phyloP scores from a whole-genome alignment of 176 grass and related monocot species.

The Musa acuminata region DNA sequence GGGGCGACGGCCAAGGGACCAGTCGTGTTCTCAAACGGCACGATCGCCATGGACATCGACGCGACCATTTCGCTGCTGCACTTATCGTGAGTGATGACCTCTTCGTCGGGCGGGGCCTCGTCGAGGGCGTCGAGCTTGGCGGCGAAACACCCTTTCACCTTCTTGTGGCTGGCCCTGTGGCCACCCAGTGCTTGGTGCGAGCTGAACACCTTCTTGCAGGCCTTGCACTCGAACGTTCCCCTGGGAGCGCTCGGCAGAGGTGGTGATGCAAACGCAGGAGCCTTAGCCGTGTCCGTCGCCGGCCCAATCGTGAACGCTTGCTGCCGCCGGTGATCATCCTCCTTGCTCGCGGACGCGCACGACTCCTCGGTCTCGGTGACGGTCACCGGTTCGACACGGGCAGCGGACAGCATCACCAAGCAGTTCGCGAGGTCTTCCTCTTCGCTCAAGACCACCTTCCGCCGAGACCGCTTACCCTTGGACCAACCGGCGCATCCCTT shows the following conservation, averaged over 20 bases:
- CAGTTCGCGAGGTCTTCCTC: conserved; percentile 62
- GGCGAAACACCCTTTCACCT: conserved; percentile 72
- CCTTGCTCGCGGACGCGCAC: conserved; percentile 14
- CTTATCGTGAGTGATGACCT: neutral
- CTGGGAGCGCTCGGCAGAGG: conserved; percentile 13
- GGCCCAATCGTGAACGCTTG: neutral
- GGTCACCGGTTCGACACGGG: conserved; percentile 12
- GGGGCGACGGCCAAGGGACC: neutral
- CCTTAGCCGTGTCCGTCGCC: conserved; percentile 16
- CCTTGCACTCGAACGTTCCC: conserved; percentile 73
- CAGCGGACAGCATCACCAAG: conserved; percentile 62
- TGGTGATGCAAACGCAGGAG: conserved; percentile 4
- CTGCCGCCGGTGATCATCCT: conserved; percentile 10
- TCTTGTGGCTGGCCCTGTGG: conserved; percentile 86
- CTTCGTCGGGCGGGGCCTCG: neutral
- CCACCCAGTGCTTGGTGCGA: conserved; percentile 88
- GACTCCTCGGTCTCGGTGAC: conserved; percentile 14
- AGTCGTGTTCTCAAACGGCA: conserved; percentile 22
- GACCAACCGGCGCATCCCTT: conserved; percentile 29
- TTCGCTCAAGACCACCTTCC: conserved; percentile 30
- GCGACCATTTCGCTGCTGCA: conserved; percentile 2
- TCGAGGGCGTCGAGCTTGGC: conserved; percentile 21
- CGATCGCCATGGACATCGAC: conserved; percentile 29
- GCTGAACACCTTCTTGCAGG: conserved; percentile 85
- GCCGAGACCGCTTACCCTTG: conserved; percentile 52